These are phyloP conservation scores for Fistulifera solaris DNA, from an alignment of 108 stramenopile genomes.

Conservation along the genomic window DNA sequence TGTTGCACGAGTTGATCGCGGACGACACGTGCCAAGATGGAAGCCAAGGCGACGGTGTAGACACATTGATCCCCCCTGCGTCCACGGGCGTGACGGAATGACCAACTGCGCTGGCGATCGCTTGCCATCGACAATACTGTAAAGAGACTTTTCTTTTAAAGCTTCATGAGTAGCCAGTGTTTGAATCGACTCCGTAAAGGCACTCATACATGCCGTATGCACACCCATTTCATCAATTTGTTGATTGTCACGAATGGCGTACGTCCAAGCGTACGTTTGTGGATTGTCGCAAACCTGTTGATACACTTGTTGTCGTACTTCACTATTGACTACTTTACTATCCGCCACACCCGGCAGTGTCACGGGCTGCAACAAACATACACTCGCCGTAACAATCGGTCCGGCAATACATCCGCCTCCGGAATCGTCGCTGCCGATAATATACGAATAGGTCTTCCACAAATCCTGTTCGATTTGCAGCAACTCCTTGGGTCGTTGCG, in stretches of 20 bases:
- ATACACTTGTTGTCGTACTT: slow-evolving; percentile 42
- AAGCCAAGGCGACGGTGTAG: slow-evolving; percentile 61
- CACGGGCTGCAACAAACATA: slow-evolving; percentile 22
- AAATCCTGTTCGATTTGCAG: slow-evolving; percentile 2
- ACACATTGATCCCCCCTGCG: slow-evolving; percentile 58
- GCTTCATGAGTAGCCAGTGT: slow-evolving; percentile 15
- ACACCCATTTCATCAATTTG: slow-evolving; percentile 54
- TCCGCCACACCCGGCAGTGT: slow-evolving; percentile 34
- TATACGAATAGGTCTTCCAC: slow-evolving; percentile 3
- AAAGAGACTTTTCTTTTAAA: slow-evolving; percentile 9
- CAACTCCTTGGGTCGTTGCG: not conserved
- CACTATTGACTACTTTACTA: slow-evolving; percentile 38
- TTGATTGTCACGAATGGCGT: slow-evolving; percentile 28
- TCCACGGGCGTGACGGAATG: slow-evolving; percentile 56
- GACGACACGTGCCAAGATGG: slow-evolving; percentile 53
- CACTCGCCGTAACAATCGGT: slow-evolving; percentile 62
- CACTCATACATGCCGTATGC: slow-evolving; percentile 37
- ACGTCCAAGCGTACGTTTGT: slow-evolving; percentile 28
- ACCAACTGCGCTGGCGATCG: slow-evolving; percentile 12
- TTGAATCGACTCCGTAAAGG: slow-evolving; percentile 67
- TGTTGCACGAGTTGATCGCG: slow-evolving; percentile 38
- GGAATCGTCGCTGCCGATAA: slow-evolving; percentile 70
- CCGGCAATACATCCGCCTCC: slow-evolving; percentile 77
- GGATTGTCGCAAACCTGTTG: slow-evolving; percentile 34
- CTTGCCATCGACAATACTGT: slow-evolving; percentile 70